A percentile compares a stretch with the other conserved stretches of the same genome.
These are phyloP conservation scores for Fusarium tricinctum DNA, from an alignment of 2,329 filamentous ascomycete genomes.

Conservation along the genomic window DNA sequence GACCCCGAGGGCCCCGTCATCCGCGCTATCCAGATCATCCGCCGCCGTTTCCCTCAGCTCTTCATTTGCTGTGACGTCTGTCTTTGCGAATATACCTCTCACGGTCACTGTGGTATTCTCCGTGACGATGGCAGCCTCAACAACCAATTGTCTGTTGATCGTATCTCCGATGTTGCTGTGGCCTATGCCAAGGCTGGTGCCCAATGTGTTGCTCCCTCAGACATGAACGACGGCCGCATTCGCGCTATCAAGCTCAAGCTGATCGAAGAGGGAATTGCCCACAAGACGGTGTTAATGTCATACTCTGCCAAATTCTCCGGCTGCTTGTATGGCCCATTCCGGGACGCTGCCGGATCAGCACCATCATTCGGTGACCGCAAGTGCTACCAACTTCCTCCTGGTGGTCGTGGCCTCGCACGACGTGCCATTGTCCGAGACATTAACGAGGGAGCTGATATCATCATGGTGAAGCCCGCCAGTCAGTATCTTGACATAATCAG, in stretches of 20 bases:
- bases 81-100: slow-evolving; percentile 97
- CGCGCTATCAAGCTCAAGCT: slow-evolving; percentile 98
- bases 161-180: slow-evolving; percentile 96
- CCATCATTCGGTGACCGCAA: slow-evolving; percentile 94
- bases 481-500: slow-evolving; percentile 98
- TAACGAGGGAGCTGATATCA: slow-evolving; percentile 93
- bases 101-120: slow-evolving; percentile 97
- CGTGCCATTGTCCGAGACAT: slow-evolving; percentile 93
- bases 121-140: slow-evolving; percentile 93
- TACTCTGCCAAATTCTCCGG: slow-evolving; percentile 98
- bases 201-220: slow-evolving; percentile 95
- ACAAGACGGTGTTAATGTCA: slow-evolving; percentile 94
- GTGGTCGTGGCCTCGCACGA: slow-evolving; percentile 90
- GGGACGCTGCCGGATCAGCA: slow-evolving; percentile 91
- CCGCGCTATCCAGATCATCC: slow-evolving; percentile 84
- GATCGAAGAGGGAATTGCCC: slow-evolving; percentile 93
- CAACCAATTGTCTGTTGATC: slow-evolving; percentile 92
- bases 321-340: slow-evolving; percentile 96
- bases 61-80: slow-evolving; percentile 96
- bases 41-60: slow-evolving; percentile 86
- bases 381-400: slow-evolving; percentile 96
- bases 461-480: slow-evolving; percentile 98
- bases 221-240: slow-evolving; percentile 99
- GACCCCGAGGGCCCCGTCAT: slow-evolving; percentile 95
- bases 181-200: slow-evolving; percentile 96